Percentiles rank a stretch among this genome's conserved stretches.
Evolutionary conservation across 2,329 filamentous ascomycete genomes (phyloP).

Genomic region (Domatiomyces catenatus): DNA sequence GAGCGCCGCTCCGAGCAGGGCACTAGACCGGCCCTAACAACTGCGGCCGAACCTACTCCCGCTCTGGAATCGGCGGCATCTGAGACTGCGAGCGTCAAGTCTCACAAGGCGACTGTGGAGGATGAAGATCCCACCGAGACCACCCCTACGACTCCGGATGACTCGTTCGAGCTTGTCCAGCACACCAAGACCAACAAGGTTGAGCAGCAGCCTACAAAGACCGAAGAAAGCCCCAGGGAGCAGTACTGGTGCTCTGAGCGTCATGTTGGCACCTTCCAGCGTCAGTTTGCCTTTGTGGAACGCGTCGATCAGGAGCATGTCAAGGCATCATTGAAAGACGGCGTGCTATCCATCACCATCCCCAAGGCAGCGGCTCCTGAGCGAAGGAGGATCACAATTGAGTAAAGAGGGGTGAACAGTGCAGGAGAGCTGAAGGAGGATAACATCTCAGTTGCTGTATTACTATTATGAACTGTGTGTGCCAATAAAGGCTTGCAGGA

Average conservation of each 20-base stretch:
- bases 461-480: no score
- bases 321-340: constrained; percentile 45
- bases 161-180: constrained; percentile 20
- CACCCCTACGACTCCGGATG: constrained; percentile 2
- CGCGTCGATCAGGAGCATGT: constrained; percentile 46
- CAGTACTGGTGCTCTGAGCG: constrained; percentile 48
- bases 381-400: constrained; percentile 40
- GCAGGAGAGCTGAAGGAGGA: no score
- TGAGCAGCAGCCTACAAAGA: constrained; percentile 16
- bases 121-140: constrained; percentile 21
- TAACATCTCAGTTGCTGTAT: no score
- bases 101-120: constrained; percentile 32
- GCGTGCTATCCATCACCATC: constrained; percentile 41
- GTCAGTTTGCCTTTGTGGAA: constrained; percentile 43
- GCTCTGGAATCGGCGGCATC: constrained; percentile 2
- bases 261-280: constrained; percentile 43
- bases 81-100: constrained; percentile 14
- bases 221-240: constrained; percentile 11
- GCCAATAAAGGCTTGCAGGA: no score
- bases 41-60: constrained; percentile 8
- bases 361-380: constrained; percentile 38
- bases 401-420: constrained; percentile 27
- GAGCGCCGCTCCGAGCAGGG: constrained; percentile 24
- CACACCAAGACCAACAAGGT: constrained; percentile 15
- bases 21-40: constrained; percentile 9